These are phyloP conservation scores for Hypoxylon subgilvum DNA, from an alignment of 495 filamentous ascomycete species.

Conservation along the genomic window DNA sequence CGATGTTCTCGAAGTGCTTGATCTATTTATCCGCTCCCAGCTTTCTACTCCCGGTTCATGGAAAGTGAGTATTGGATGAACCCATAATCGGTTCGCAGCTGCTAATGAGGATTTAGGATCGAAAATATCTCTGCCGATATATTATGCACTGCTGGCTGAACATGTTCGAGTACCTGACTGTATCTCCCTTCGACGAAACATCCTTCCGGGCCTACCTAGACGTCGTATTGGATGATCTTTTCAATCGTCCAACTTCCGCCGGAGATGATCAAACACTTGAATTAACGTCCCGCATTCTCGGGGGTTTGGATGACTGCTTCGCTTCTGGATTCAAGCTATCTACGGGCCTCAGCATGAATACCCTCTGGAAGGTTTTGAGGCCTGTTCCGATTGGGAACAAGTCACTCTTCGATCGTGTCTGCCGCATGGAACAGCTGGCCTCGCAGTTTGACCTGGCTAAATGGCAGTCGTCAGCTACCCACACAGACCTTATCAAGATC, in stretches of 20 bases:
- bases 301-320: conserved; percentile 51
- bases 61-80: conserved; percentile 42
- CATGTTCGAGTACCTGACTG: conserved; percentile 56
- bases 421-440: conserved; percentile 72
- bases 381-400: conserved; percentile 57
- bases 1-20: conserved; percentile 41
- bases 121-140: conserved; percentile 27
- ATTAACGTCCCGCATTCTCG: conserved; percentile 40
- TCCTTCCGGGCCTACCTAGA: conserved; percentile 60
- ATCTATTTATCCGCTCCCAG: conserved; percentile 41
- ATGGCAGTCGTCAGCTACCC: conserved; percentile 56
- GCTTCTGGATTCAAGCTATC: conserved; percentile 62
- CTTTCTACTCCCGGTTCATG: conserved; percentile 33
- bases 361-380: conserved; percentile 74
- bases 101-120: conserved; percentile 37
- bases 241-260: conserved; percentile 24
- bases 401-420: conserved; percentile 58
- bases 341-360: conserved; percentile 84
- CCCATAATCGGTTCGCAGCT: neutral
- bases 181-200: conserved; percentile 56
- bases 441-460: conserved; percentile 71
- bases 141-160: conserved; percentile 65
- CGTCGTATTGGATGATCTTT: conserved; percentile 43
- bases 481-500: conserved; percentile 52
- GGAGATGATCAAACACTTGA: conserved; percentile 29